phyloP scores from a whole-genome alignment of 371 early-diverging fungal species.

The Syncephalis fuscata region DNA sequence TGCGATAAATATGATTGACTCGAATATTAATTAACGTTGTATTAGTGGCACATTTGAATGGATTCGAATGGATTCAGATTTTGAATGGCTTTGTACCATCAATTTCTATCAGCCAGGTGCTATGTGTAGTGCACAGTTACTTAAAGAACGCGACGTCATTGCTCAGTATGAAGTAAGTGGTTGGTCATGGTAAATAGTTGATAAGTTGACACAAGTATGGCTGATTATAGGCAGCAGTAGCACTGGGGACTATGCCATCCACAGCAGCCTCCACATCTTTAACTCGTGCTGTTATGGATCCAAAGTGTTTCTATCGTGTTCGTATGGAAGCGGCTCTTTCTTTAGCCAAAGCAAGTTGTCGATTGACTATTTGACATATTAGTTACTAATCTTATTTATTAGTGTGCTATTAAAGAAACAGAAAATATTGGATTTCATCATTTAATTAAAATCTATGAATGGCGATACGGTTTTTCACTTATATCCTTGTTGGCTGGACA shows the following conservation, averaged over 20 bases:
- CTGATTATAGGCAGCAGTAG: constrained; percentile 34
- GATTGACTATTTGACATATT: no score
- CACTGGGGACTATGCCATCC: constrained; percentile 43
- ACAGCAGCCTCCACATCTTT: constrained; percentile 52
- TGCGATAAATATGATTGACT: background rate
- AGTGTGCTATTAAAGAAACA: constrained; percentile 32
- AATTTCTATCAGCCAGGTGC: constrained; percentile 87
- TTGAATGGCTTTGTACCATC: constrained; percentile 82
- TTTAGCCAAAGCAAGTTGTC: constrained; percentile 30
- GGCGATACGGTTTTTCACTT: constrained; percentile 42
- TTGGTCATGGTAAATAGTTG: background rate
- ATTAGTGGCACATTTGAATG: constrained; percentile 74
- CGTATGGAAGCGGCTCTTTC: constrained; percentile 85
- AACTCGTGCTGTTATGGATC: constrained; percentile 62
- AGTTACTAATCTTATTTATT: no score
- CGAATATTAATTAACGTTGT: background rate
- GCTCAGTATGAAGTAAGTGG: constrained; percentile 72
- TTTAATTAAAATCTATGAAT: constrained; percentile 54
- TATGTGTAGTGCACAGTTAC: constrained; percentile 93
- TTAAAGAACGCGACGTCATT: constrained; percentile 86
- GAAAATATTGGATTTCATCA: constrained; percentile 59
- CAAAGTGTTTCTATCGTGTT: constrained; percentile 76
- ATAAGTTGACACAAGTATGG: background rate
- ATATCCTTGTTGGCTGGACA: constrained; percentile 4
- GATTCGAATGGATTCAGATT: constrained; percentile 93